These are phyloP conservation scores for Diplodia intermedia DNA, from an alignment of 2,329 filamentous ascomycete species.

Conservation along the genomic window DNA sequence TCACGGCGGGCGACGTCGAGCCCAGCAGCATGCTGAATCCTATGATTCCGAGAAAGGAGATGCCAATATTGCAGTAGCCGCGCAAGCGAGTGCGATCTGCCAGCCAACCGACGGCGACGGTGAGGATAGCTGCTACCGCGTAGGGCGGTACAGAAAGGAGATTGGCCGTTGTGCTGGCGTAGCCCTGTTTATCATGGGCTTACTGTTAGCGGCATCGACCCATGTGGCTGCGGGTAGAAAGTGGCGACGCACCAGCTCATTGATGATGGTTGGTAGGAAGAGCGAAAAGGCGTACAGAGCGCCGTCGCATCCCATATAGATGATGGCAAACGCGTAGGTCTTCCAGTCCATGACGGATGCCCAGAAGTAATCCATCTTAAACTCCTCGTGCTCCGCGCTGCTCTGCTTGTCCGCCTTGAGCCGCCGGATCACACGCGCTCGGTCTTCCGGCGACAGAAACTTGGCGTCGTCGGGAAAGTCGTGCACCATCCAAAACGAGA, in stretches of 20 bases:
- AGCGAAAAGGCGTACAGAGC: constrained; percentile 77
- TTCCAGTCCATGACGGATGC: constrained; percentile 81
- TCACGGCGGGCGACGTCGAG: constrained; percentile 67
- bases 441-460: constrained; percentile 75
- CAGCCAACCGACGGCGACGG: constrained; percentile 72
- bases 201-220: neutral
- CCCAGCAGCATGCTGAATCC: constrained; percentile 84
- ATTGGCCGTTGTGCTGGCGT: constrained; percentile 69
- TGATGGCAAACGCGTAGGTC: constrained; percentile 74
- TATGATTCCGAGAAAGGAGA: constrained; percentile 72
- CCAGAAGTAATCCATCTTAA: constrained; percentile 75
- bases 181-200: constrained; percentile 44
- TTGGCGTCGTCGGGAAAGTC: constrained; percentile 80
- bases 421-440: constrained; percentile 73
- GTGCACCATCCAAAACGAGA: constrained; percentile 78
- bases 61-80: constrained; percentile 79
- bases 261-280: constrained; percentile 81
- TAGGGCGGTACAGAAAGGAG: constrained; percentile 79
- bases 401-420: constrained; percentile 75
- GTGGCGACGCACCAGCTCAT: constrained; percentile 49
- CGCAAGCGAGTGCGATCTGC: constrained; percentile 77
- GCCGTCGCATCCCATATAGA: constrained; percentile 79
- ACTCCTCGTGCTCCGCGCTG: constrained; percentile 76
- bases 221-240: neutral
- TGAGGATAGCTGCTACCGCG: constrained; percentile 72